Evolutionary conservation across 441 rosid species (phyloP).

Genomic region (Euphorbia celastroides): DNA sequence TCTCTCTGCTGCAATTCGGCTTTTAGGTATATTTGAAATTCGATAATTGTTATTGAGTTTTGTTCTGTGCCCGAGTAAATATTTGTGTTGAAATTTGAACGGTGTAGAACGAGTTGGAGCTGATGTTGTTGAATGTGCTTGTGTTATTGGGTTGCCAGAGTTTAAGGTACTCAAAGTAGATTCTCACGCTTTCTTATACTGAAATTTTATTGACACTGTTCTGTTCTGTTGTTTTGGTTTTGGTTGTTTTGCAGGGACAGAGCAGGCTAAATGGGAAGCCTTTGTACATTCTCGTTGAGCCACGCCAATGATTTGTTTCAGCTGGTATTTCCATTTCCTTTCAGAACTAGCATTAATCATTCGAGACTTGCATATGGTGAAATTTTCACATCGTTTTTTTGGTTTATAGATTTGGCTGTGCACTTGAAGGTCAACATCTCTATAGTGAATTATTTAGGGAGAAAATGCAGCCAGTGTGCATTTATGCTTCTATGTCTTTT

Average conservation of each 20-base stretch:
- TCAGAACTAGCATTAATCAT: no score
- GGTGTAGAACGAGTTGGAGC: slow-evolving; percentile 71
- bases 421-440: neutral
- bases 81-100: neutral
- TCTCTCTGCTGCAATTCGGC: slow-evolving; percentile 79
- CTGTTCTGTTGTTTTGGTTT: neutral
- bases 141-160: slow-evolving; percentile 85
- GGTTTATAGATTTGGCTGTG: neutral
- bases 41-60: neutral
- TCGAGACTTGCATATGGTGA: neutral
- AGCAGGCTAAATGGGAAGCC: slow-evolving; percentile 82
- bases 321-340: neutral
- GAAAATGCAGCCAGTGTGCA: neutral
- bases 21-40: slow-evolving; percentile 39
- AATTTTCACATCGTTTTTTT: neutral
- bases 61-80: neutral
- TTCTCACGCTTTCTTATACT: neutral
- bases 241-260: slow-evolving; percentile 43
- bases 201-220: neutral
- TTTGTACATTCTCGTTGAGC: slow-evolving; percentile 89
- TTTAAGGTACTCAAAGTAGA: slow-evolving; percentile 41
- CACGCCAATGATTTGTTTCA: slow-evolving; percentile 29
- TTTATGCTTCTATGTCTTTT: neutral
- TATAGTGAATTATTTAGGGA: neutral
- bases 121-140: slow-evolving; percentile 88